These are phyloP conservation scores for Salicornia ramosissima DNA, from an alignment of 148 eudicot genomes.

Conservation along the genomic window DNA sequence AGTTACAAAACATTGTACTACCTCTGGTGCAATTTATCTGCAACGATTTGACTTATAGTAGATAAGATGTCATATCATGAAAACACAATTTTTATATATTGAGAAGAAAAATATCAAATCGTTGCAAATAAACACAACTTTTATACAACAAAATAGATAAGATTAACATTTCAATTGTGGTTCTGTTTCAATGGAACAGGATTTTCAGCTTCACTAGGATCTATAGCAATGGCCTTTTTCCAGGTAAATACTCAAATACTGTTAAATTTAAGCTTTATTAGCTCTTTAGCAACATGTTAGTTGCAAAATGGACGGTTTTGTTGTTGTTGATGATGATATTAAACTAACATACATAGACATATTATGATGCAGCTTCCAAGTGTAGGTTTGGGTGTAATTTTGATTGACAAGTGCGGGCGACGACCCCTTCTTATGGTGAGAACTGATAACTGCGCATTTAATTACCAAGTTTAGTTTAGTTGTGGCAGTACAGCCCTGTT, in stretches of 20 bases:
- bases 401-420: conserved; percentile 32
- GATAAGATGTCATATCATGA: too few relatives aligned
- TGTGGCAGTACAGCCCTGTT: too few relatives aligned
- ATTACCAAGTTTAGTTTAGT: too few relatives aligned
- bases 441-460: too few relatives aligned
- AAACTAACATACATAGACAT: background rate
- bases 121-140: too few relatives aligned
- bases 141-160: too few relatives aligned
- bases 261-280: background rate
- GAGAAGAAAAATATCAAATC: too few relatives aligned
- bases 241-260: conserved; percentile 25
- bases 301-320: background rate
- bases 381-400: conserved; percentile 13
- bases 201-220: conserved; percentile 27
- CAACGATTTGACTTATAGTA: too few relatives aligned
- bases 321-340: background rate
- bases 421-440: conserved; percentile 35
- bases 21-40: too few relatives aligned
- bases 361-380: conserved; percentile 26
- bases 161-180: background rate
- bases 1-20: background rate
- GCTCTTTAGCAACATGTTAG: too few relatives aligned
- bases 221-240: conserved; percentile 17
- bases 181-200: conserved; percentile 20
- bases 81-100: too few relatives aligned